These are phyloP conservation scores for Comarum palustre DNA, from an alignment of 306 rosid genomes.

Conservation along the genomic window DNA sequence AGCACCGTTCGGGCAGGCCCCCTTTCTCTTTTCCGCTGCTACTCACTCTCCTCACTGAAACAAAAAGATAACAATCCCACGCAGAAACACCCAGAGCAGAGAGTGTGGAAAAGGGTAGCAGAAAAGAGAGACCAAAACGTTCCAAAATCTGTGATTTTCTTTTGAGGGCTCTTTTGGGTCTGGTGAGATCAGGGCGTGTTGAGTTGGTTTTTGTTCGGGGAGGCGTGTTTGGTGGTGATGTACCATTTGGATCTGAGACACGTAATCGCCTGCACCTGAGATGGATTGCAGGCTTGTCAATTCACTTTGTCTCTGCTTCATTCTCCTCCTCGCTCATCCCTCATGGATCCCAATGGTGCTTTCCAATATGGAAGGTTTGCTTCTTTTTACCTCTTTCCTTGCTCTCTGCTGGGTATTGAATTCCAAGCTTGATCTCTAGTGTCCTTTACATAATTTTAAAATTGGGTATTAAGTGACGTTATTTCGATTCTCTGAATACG, in stretches of 20 bases:
- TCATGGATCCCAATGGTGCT: conserved; percentile 56
- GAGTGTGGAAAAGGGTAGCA: conserved; percentile 26
- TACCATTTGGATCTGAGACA: conserved; percentile 81
- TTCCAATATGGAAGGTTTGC: conserved; percentile 93
- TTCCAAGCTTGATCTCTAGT: conserved; percentile 9
- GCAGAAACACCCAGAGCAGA: conserved; percentile 32
- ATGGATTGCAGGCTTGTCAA: conserved; percentile 60
- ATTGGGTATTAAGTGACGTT: background rate
- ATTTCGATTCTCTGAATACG: background rate
- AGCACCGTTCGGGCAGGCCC: conserved; percentile 78
- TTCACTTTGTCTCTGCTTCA: conserved; percentile 48
- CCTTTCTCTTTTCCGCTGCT: conserved; percentile 15
- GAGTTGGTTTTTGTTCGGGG: conserved; percentile 31
- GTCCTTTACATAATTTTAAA: background rate
- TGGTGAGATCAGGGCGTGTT: conserved; percentile 69
- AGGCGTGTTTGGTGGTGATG: conserved; percentile 42
- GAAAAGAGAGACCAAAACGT: conserved; percentile 21
- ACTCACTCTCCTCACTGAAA: conserved; percentile 41
- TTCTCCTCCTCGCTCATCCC: conserved; percentile 50
- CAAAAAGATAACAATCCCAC: conserved; percentile 32
- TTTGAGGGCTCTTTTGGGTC: conserved; percentile 24
- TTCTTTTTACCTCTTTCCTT: background rate
- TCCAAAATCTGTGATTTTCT: conserved; percentile 33
- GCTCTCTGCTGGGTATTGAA: background rate
- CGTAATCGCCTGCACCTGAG: conserved; percentile 29